Evolutionary conservation across 2,329 filamentous ascomycete species (phyloP).

Genomic region (Elsinoe necatrix): DNA sequence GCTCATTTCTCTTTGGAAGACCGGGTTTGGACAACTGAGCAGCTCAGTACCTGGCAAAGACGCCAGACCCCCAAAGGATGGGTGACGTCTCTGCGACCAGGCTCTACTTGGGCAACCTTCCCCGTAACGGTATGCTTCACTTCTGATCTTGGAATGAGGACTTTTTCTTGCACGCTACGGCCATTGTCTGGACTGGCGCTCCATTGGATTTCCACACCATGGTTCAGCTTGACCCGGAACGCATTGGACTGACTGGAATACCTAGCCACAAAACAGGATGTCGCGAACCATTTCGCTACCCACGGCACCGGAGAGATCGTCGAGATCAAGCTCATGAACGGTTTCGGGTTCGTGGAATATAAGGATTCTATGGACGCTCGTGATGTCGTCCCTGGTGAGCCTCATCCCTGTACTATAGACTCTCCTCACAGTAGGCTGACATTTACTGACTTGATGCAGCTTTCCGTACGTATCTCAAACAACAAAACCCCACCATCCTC

Average conservation of each 20-base stretch:
- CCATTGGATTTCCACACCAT: slow-evolving; percentile 12
- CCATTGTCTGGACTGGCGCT: slow-evolving; percentile 13
- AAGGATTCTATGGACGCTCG: slow-evolving; percentile 97
- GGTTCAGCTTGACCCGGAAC: slow-evolving; percentile 7
- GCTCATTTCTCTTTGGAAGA: not conserved
- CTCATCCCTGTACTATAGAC: slow-evolving; percentile 21
- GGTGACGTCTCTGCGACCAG: slow-evolving; percentile 88
- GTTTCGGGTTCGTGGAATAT: slow-evolving; percentile 99
- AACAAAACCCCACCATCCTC: not conserved
- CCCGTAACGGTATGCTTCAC: slow-evolving; percentile 71
- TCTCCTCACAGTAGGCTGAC: slow-evolving; percentile 17
- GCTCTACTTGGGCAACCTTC: slow-evolving; percentile 96
- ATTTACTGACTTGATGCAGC: slow-evolving; percentile 34
- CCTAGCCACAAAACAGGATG: slow-evolving; percentile 89
- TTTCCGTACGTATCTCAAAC: slow-evolving; percentile 48
- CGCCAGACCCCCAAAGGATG: slow-evolving; percentile 43
- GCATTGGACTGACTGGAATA: slow-evolving; percentile 38
- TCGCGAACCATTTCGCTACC: slow-evolving; percentile 89
- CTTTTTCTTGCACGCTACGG: slow-evolving; percentile 4
- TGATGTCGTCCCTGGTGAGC: slow-evolving; percentile 93
- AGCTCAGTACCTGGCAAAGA: not conserved
- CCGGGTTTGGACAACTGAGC: not conserved
- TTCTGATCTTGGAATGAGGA: slow-evolving; percentile 21
- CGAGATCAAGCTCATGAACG: slow-evolving; percentile 99
- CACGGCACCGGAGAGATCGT: slow-evolving; percentile 97